These are phyloP conservation scores for Evansstolkia leycettana DNA, from an alignment of 495 filamentous ascomycete species.

Conservation along the genomic window DNA sequence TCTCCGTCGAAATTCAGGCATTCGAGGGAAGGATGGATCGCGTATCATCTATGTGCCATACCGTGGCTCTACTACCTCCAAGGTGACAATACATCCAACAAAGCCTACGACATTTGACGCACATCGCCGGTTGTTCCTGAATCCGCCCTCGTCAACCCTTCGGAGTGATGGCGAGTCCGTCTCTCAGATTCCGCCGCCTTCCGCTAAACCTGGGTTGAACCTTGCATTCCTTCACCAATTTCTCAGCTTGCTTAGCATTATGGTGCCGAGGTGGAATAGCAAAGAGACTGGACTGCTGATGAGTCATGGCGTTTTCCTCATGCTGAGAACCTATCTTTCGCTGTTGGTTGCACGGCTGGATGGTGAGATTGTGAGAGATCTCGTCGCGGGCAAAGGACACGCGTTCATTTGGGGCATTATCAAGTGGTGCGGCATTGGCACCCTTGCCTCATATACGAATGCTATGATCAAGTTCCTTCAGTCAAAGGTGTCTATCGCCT, in stretches of 20 bases:
- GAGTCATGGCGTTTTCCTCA: conserved; percentile 54
- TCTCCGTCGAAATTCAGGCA: conserved; percentile 80
- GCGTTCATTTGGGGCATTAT: conserved; percentile 79
- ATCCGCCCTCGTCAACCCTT: conserved; percentile 69
- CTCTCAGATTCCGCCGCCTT: conserved; percentile 64
- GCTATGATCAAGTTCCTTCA: conserved; percentile 98
- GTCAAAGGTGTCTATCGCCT: conserved; percentile 94
- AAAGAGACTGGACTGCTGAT: conserved; percentile 87
- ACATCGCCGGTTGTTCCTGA: conserved; percentile 84
- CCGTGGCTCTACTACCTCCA: conserved; percentile 63
- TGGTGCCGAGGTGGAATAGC: conserved; percentile 89
- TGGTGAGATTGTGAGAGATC: conserved; percentile 89
- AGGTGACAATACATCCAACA: conserved; percentile 86
- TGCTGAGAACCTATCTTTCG: conserved; percentile 88
- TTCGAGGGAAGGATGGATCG: conserved; percentile 86
- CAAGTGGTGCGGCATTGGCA: conserved; percentile 67
- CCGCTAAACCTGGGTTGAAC: conserved; percentile 87
- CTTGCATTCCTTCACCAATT: conserved; percentile 98
- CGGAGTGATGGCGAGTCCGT: conserved; percentile 52
- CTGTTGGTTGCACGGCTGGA: conserved; percentile 86
- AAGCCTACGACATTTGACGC: conserved; percentile 93
- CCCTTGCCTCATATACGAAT: conserved; percentile 81
- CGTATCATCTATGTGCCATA: conserved; percentile 92
- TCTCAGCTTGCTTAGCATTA: conserved; percentile 86
- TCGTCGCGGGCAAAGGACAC: conserved; percentile 86